Evolutionary conservation across 768 basidiomycete genomes (phyloP).

Genomic region (Fistulinella prunicolor): DNA sequence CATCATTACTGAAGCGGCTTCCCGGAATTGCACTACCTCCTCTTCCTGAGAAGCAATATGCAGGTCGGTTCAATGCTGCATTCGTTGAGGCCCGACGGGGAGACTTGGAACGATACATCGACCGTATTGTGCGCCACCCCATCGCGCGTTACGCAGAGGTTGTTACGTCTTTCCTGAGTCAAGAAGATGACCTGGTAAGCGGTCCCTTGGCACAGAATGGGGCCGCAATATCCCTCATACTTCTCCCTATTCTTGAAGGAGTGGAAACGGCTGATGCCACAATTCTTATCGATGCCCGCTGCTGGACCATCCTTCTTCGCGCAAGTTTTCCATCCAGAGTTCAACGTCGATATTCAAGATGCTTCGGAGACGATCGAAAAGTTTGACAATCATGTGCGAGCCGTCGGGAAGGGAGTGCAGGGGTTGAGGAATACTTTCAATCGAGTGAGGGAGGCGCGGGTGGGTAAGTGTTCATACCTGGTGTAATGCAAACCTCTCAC

Average conservation of each 20-base stretch:
- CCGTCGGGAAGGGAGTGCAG: slow-evolving; percentile 68
- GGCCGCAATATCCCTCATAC: slow-evolving; percentile 1
- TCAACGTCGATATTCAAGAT: slow-evolving; percentile 77
- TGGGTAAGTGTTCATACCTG: slow-evolving; percentile 45
- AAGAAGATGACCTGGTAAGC: slow-evolving; percentile 72
- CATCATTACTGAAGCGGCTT: slow-evolving; percentile 61
- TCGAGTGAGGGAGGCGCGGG: slow-evolving; percentile 59
- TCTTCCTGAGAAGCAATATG: slow-evolving; percentile 82
- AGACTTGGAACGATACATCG: slow-evolving; percentile 78
- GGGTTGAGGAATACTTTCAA: slow-evolving; percentile 60
- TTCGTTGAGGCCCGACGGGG: slow-evolving; percentile 82
- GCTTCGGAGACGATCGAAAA: slow-evolving; percentile 53
- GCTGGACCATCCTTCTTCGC: slow-evolving; percentile 78
- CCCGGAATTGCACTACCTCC: slow-evolving; percentile 79
- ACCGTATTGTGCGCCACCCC: slow-evolving; percentile 68
- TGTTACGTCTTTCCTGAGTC: slow-evolving; percentile 73
- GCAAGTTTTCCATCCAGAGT: slow-evolving; percentile 79
- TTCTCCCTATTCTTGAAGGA: slow-evolving; percentile 47
- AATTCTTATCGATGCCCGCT: slow-evolving; percentile 56
- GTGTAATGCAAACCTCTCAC: neutral
- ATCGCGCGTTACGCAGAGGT: slow-evolving; percentile 76
- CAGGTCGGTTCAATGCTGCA: slow-evolving; percentile 74
- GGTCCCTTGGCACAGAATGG: neutral
- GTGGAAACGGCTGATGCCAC: slow-evolving; percentile 63
- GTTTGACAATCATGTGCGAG: slow-evolving; percentile 65